phyloP scores from a whole-genome alignment of 495 filamentous ascomycete genomes.

The Neurospora tetrasperma region DNA sequence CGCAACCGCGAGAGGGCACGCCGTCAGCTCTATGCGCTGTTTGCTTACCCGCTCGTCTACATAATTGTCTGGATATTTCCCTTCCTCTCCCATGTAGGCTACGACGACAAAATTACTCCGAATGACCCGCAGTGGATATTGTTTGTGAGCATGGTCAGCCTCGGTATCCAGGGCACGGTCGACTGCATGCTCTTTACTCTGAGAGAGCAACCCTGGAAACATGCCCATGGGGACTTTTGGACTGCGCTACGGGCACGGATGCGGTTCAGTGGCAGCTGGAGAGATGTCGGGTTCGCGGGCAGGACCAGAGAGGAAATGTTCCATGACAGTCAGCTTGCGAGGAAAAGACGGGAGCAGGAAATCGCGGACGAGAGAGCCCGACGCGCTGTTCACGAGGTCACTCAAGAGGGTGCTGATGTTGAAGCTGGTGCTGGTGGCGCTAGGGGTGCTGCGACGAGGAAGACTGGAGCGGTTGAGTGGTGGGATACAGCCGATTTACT shows the following conservation, averaged over 20 bases:
- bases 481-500: constrained; percentile 13
- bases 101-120: constrained; percentile 34
- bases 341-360: constrained; percentile 32
- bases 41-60: constrained; percentile 64
- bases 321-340: constrained; percentile 33
- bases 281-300: constrained; percentile 16
- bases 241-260: constrained; percentile 16
- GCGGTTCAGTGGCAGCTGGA: constrained; percentile 5
- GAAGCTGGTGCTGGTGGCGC: background rate
- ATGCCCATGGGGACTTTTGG: constrained; percentile 38
- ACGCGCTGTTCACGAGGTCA: background rate
- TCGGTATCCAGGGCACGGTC: constrained; percentile 52
- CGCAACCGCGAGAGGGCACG: constrained; percentile 45
- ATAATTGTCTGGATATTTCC: constrained; percentile 64
- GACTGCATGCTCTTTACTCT: constrained; percentile 56
- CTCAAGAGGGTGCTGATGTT: background rate
- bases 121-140: constrained; percentile 45
- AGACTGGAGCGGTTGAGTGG: constrained; percentile 7
- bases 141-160: constrained; percentile 42
- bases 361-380: constrained; percentile 15
- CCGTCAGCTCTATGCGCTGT: constrained; percentile 56
- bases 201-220: constrained; percentile 59
- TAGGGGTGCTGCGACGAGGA: background rate
- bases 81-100: constrained; percentile 52
- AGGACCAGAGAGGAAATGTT: constrained; percentile 37